Evolutionary conservation across 2,329 filamentous ascomycete genomes (phyloP), one percentile per base, ranked within the genome.

Genomic region (Hypomyces perniciosus): DNA sequence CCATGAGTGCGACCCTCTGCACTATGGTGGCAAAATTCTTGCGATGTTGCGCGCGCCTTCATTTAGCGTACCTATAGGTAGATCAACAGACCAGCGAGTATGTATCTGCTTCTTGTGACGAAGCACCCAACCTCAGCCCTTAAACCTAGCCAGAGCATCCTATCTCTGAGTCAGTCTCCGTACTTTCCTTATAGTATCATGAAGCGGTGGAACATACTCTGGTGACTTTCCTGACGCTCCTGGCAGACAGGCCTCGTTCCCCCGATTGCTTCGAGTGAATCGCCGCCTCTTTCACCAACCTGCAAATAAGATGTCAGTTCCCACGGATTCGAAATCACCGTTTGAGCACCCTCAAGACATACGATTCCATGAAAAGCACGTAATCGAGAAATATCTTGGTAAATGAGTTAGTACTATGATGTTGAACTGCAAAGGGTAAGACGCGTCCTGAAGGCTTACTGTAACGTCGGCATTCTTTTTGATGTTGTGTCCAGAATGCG

Each of bases 401-500:
- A 10, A n/a, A 50, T 47, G 54, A 6, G 57, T 71, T 48, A 68
- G 62, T 44, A 33, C 37, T 8, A 50, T 8, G 27, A 26, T 29
- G 8, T 33, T 26, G 20, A 28, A 26, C 20, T 26, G 27, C 39
- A 26, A 27, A 27, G 4, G 10, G 5, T 8, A 20, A 35, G 20
- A 20, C 40, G 50, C 42, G 43, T 37, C 38, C 10, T 27, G 5
- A 5, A 26, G 13, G 30, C 34, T 54, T 70, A 95, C 89, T 71
- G 92, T 75, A 52, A 95, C 83, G 69, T 96, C 91, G 30, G 84
- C 86, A 68, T 93, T 91, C 69, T 90, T 93, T 73, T 85, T 89
- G 56, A 95, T 69, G 57, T 80, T 86, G 64, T 85, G 83, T 56
- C 88, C 86, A 7, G 89, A 86, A 68, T 95, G 90, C 13, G 89